Conservation (phyloP, 1,139 yeast genomes). For the Candida tetrigidarum region DNA sequence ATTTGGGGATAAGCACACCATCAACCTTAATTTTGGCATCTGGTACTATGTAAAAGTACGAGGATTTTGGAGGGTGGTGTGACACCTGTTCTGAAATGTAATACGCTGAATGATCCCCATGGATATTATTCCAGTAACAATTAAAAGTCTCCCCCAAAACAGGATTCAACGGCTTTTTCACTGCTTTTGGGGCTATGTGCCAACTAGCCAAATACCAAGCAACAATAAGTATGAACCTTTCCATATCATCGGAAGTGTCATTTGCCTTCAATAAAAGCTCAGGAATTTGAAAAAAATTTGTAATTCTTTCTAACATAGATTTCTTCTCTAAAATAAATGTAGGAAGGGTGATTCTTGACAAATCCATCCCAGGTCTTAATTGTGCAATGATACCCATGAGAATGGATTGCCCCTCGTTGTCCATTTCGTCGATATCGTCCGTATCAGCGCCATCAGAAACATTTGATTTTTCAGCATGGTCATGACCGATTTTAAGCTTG, state of each 20-base stretch:
- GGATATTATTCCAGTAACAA: constrained; percentile 90
- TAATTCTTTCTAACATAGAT: constrained; percentile 94
- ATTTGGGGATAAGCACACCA: constrained; percentile 85
- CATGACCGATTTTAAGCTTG: constrained; percentile 26
- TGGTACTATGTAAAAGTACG: constrained; percentile 89
- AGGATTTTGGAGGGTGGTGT: constrained; percentile 98
- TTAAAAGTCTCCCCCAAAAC: constrained; percentile 89
- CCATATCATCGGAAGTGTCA: constrained; percentile 54
- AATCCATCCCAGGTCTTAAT: constrained; percentile 89
- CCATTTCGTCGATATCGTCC: constrained; percentile 89
- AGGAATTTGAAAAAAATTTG: constrained; percentile 88
- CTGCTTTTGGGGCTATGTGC: constrained; percentile 99
- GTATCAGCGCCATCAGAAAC: constrained; percentile 20
- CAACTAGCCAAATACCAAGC: constrained; percentile 94
- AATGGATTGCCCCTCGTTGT: constrained; percentile 86
- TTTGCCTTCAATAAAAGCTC: constrained; percentile 74
- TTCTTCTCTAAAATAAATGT: constrained; percentile 94
- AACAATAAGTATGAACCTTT: constrained; percentile 73
- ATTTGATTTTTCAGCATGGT: constrained; percentile 1
- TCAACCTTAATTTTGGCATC: constrained; percentile 82
- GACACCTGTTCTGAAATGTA: constrained; percentile 94
- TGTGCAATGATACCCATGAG: constrained; percentile 87
- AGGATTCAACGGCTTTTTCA: constrained; percentile 94
- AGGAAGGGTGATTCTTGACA: constrained; percentile 89
- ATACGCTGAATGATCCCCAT: constrained; percentile 56